Percentiles rank a stretch among this genome's conserved stretches.
These are phyloP conservation scores for Lepiota brunneoincarnata DNA, from an alignment of 768 basidiomycete genomes.

Conservation along the genomic window DNA sequence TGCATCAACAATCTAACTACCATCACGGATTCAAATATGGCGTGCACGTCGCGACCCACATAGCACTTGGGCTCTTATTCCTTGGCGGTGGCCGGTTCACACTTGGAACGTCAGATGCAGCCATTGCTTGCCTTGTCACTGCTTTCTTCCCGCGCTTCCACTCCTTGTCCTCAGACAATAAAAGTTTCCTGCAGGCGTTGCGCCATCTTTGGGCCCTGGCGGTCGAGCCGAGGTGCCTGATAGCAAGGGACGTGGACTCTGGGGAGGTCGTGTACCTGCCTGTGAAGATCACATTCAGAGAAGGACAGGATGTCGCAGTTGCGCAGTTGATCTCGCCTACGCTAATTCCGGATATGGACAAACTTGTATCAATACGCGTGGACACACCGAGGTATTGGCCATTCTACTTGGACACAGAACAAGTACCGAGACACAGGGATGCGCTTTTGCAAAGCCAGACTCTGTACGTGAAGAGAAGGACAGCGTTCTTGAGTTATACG, in stretches of 20 bases:
- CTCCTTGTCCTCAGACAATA: conserved; percentile 78
- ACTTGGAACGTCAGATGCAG: conserved; percentile 86
- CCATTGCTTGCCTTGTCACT: conserved; percentile 85
- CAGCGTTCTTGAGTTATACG: conserved; percentile 90
- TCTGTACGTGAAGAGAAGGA: conserved; percentile 87
- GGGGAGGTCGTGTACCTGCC: conserved; percentile 90
- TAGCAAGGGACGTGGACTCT: conserved; percentile 91
- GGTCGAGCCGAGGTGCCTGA: conserved; percentile 88
- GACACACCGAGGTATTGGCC: conserved; percentile 98
- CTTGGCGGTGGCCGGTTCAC: conserved; percentile 92
- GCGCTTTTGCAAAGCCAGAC: conserved; percentile 75
- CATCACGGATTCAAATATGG: conserved; percentile 79
- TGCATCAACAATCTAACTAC: conserved; percentile 63
- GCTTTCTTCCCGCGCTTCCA: conserved; percentile 93
- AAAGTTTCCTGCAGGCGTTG: conserved; percentile 86
- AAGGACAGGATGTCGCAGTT: conserved; percentile 58
- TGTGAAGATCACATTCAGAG: conserved; percentile 79
- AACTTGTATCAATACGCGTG: conserved; percentile 76
- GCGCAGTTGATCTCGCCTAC: conserved; percentile 90
- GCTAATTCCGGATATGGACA: conserved; percentile 85
- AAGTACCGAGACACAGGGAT: conserved; percentile 64
- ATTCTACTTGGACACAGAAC: conserved; percentile 76
- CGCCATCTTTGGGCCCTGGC: conserved; percentile 97
- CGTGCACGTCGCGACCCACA: conserved; percentile 85
- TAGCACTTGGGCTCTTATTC: conserved; percentile 89